Percentiles rank a stretch among this genome's conserved stretches.
These are phyloP conservation scores for Sanghuangporus weigelae DNA, from an alignment of 1,284 basidiomycete species.

Conservation along the genomic window DNA sequence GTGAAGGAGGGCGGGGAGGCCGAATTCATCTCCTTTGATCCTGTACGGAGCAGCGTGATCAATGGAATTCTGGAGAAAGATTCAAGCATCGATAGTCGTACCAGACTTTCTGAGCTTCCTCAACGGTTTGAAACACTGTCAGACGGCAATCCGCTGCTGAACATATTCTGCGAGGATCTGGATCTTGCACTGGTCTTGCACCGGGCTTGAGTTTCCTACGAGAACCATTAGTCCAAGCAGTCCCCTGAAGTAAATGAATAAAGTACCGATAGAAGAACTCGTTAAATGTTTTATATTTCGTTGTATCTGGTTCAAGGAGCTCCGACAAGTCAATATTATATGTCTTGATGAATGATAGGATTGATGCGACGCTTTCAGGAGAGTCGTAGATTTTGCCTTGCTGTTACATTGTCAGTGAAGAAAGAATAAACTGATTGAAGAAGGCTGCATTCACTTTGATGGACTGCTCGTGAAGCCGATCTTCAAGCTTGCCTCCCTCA, in stretches of 20 bases:
- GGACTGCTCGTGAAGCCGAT: conserved; percentile 60
- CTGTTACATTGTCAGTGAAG: conserved; percentile 22
- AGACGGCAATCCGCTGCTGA: conserved; percentile 74
- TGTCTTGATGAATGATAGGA: conserved; percentile 68
- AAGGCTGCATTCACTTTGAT: conserved; percentile 41
- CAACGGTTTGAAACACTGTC: conserved; percentile 59
- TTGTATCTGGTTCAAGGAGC: conserved; percentile 58
- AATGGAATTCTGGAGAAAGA: background rate
- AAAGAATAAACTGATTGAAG: background rate
- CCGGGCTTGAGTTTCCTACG: conserved; percentile 54
- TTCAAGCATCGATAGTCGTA: conserved; percentile 22
- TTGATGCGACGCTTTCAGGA: conserved; percentile 52
- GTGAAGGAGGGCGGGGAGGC: conserved; percentile 53
- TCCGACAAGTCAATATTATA: conserved; percentile 63
- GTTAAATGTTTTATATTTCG: conserved; percentile 70
- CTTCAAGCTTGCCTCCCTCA: conserved; percentile 48
- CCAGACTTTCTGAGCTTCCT: conserved; percentile 66
- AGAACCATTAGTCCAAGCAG: background rate
- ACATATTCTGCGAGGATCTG: conserved; percentile 50
- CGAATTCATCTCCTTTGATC: conserved; percentile 77
- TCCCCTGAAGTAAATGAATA: background rate
- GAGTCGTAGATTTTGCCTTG: conserved; percentile 54
- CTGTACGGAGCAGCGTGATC: conserved; percentile 27
- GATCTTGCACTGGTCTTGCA: conserved; percentile 62
- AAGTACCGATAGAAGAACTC: conserved; percentile 66